These are phyloP conservation scores for Ploettnerulaceae sp. DNA, from an alignment of 2,329 filamentous ascomycete genomes.

Conservation along the genomic window DNA sequence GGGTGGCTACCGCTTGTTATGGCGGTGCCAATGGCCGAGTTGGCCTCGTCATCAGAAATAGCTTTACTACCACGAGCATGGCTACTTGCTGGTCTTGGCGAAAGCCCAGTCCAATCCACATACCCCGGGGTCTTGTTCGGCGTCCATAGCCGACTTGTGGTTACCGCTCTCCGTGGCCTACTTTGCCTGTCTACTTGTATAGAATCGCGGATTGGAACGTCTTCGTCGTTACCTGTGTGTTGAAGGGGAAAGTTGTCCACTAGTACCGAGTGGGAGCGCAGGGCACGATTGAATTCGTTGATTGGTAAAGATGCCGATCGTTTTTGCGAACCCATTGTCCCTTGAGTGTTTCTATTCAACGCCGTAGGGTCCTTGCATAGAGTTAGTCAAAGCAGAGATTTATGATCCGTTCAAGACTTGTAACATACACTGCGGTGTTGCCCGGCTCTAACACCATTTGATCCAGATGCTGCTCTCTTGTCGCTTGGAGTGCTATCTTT, in stretches of 20 bases:
- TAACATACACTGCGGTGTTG: slow-evolving; percentile 49
- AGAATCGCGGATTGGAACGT: slow-evolving; percentile 42
- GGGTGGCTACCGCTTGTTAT: slow-evolving; percentile 51
- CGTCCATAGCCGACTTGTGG: slow-evolving; percentile 39
- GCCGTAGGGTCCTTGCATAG: slow-evolving; percentile 38
- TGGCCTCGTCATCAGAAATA: slow-evolving; percentile 24
- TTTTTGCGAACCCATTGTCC: slow-evolving; percentile 41
- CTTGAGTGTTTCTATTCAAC: slow-evolving; percentile 33
- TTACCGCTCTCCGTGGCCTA: slow-evolving; percentile 40
- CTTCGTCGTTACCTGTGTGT: slow-evolving; percentile 40
- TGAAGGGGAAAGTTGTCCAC: slow-evolving; percentile 49
- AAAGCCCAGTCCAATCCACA: slow-evolving; percentile 48
- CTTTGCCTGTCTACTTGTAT: slow-evolving; percentile 36
- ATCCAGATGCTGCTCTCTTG: slow-evolving; percentile 12
- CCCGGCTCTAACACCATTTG: slow-evolving; percentile 17
- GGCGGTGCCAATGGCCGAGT: slow-evolving; percentile 50
- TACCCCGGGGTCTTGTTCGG: slow-evolving; percentile 38
- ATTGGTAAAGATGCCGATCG: slow-evolving; percentile 56
- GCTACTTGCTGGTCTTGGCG: slow-evolving; percentile 56
- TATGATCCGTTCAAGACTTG: slow-evolving; percentile 1
- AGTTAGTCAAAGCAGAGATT: slow-evolving; percentile 12
- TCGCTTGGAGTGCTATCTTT: slow-evolving; percentile 35
- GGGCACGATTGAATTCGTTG: slow-evolving; percentile 54
- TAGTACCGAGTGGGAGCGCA: slow-evolving; percentile 58
- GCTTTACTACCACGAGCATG: slow-evolving; percentile 46